Percentiles rank a stretch among this genome's conserved stretches.
These are phyloP conservation scores for Notholithocarpus densiflorus DNA, from an alignment of 306 rosid species.

Conservation along the genomic window DNA sequence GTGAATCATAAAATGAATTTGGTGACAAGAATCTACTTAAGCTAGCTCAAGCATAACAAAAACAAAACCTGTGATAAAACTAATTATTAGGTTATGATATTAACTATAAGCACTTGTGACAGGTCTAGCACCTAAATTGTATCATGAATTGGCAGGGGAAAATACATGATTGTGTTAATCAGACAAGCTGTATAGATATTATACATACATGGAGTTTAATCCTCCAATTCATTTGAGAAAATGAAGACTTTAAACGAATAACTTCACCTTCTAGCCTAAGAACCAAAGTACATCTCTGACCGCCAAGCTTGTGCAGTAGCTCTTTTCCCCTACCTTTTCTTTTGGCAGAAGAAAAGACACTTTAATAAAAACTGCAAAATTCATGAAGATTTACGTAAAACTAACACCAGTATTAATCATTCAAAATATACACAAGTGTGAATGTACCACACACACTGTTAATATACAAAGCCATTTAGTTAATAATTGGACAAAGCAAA, in stretches of 20 bases:
- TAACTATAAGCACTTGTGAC: too few species aligned
- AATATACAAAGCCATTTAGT: slow-evolving; percentile 26
- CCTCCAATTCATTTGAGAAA: background rate
- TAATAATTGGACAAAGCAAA: slow-evolving; percentile 28
- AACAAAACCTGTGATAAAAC: too few species aligned
- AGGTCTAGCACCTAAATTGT: too few species aligned
- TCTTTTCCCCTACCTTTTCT: background rate
- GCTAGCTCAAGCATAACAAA: too few species aligned
- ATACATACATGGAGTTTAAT: background rate
- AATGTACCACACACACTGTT: slow-evolving; percentile 26
- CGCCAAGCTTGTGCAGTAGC: background rate
- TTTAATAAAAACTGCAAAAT: background rate
- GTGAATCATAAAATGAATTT: too few species aligned
- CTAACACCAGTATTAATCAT: slow-evolving; percentile 5
- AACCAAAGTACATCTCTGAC: background rate
- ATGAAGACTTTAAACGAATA: background rate
- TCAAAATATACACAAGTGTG: slow-evolving; percentile 20
- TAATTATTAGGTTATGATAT: too few species aligned
- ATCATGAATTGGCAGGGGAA: too few species aligned
- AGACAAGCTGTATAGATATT: too few species aligned
- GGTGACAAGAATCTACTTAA: too few species aligned
- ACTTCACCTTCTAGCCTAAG: background rate
- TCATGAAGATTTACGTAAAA: background rate
- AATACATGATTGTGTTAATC: too few species aligned
- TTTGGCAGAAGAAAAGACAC: background rate